These are phyloP conservation scores for Syzygium aqueum DNA, from an alignment of 345 rosid genomes.

Conservation along the genomic window DNA sequence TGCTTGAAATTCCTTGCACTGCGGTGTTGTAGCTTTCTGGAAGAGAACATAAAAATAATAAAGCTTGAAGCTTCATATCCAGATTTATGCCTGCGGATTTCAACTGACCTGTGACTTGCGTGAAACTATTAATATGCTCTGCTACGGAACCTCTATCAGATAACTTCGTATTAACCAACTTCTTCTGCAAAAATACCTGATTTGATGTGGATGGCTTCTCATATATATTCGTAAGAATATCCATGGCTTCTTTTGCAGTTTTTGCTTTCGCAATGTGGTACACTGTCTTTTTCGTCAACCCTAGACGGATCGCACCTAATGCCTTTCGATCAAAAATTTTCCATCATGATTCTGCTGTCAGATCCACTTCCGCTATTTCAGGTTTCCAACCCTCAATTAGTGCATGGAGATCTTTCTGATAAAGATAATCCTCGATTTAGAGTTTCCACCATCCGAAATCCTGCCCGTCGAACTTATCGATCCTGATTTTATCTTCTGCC, in stretches of 20 bases:
- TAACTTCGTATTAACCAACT: no score
- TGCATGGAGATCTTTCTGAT: fast-evolving
- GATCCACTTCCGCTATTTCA: neutral
- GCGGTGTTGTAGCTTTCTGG: fast-evolving
- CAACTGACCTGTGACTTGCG: fast-evolving
- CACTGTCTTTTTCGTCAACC: neutral
- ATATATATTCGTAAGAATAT: no score
- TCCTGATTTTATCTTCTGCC: neutral
- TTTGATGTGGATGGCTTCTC: neutral
- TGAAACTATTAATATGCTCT: no score
- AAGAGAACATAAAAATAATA: no score
- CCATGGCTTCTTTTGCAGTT: neutral
- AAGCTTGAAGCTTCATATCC: neutral
- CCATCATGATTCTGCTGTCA: fast-evolving
- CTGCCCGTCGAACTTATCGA: fast-evolving
- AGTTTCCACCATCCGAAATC: neutral
- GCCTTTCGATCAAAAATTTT: neutral
- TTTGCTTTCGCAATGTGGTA: neutral
- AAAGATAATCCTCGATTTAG: neutral
- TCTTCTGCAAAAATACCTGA: neutral
- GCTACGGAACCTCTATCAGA: fast-evolving
- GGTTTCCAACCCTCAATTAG: neutral
- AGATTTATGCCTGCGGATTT: neutral
- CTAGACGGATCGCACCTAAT: no score
- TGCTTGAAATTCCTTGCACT: neutral